These are phyloP conservation scores for Thielaviopsis cerberus DNA, from an alignment of 2,329 filamentous ascomycete genomes.

Conservation along the genomic window DNA sequence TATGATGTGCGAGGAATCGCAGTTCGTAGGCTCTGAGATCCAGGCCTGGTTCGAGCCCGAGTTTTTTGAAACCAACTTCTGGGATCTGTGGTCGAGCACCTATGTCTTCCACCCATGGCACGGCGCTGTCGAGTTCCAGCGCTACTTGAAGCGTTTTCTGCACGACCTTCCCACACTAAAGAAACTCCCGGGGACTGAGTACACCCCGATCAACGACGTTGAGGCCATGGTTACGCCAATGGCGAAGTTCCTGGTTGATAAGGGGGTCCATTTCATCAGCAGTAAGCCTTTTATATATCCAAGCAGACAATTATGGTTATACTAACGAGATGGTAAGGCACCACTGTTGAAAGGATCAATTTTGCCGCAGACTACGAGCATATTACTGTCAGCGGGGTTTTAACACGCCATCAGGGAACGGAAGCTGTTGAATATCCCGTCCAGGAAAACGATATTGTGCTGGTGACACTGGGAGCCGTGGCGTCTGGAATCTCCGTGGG, in stretches of 20 bases:
- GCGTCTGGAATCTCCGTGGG: slow-evolving; percentile 15
- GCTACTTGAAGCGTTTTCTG: slow-evolving; percentile 20
- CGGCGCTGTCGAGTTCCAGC: slow-evolving; percentile 20
- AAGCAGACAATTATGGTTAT: neutral
- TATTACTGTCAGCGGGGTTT: neutral
- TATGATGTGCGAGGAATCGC: slow-evolving; percentile 17
- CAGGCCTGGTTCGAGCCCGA: slow-evolving; percentile 13
- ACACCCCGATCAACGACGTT: slow-evolving; percentile 17
- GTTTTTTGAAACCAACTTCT: slow-evolving; percentile 21
- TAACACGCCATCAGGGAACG: neutral
- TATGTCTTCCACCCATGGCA: slow-evolving; percentile 22
- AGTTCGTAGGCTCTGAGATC: slow-evolving; percentile 17
- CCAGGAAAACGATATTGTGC: slow-evolving; percentile 18
- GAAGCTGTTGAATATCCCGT: neutral
- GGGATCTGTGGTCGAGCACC: slow-evolving; percentile 21
- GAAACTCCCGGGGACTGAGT: slow-evolving; percentile 18
- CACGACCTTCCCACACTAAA: slow-evolving; percentile 18
- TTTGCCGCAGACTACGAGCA: neutral
- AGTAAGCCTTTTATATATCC: neutral
- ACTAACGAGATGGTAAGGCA: neutral
- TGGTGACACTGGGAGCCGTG: slow-evolving; percentile 23
- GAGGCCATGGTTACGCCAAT: slow-evolving; percentile 20
- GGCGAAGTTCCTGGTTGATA: slow-evolving; percentile 16
- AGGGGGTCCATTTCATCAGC: slow-evolving; percentile 17
- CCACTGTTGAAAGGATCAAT: neutral